Evolutionary conservation across 352 stramenopile species (phyloP).

Genomic region (Achlya hypogyna): DNA sequence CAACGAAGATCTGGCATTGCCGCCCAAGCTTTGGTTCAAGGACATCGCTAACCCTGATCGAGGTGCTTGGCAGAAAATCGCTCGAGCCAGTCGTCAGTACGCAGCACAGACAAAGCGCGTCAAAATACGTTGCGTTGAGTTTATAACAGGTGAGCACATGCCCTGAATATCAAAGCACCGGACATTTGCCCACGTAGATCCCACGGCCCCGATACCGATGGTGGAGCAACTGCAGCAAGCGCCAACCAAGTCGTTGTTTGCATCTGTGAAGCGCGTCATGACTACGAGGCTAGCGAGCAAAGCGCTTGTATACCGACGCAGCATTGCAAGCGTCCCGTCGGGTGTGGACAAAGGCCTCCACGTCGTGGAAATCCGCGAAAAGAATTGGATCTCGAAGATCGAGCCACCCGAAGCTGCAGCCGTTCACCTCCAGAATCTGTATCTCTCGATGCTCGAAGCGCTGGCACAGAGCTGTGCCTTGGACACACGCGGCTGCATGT

Average conservation of each 20-base stretch:
- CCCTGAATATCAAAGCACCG: too few relatives aligned
- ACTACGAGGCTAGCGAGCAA: not conserved
- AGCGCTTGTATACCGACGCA: not conserved
- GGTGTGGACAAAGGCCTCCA: not conserved
- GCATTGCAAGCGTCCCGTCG: not conserved
- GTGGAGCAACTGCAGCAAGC: not conserved
- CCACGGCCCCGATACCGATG: not conserved
- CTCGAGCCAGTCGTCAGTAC: not conserved
- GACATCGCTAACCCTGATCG: not conserved
- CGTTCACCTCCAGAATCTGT: conserved; percentile 5
- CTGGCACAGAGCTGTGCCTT: not conserved
- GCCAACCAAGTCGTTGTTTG: not conserved
- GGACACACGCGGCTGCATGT: not conserved
- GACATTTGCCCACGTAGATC: not conserved
- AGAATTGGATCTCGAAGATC: conserved; percentile 14
- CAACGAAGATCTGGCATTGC: not conserved
- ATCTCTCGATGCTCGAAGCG: not conserved
- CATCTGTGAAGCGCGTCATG: not conserved
- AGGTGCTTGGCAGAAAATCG: not conserved
- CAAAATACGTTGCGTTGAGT: not conserved
- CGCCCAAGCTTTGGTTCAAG: conserved; percentile 8
- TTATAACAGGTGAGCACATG: not conserved
- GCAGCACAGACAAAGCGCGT: not conserved
- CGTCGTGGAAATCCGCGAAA: conserved; percentile 4
- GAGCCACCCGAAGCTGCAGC: not conserved